A percentile compares a stretch with the other conserved stretches of the same genome.
Evolutionary conservation across 2,329 filamentous ascomycete species (phyloP).

Genomic region (Cryoendolithus antarcticus): DNA sequence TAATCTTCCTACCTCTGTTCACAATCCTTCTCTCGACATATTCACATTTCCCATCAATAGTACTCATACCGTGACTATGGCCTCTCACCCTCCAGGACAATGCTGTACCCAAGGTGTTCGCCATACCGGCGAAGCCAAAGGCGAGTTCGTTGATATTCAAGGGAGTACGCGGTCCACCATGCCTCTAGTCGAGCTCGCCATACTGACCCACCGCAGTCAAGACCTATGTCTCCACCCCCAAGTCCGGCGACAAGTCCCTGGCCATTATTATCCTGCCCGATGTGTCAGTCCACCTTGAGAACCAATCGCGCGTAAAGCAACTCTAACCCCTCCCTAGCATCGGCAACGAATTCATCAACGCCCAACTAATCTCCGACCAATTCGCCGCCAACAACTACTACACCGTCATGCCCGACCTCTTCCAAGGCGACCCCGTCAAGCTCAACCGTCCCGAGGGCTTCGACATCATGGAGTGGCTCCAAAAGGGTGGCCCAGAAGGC

Average conservation of each 20-base stretch:
- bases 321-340: constrained; percentile 19
- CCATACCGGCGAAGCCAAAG: constrained; percentile 23
- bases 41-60: too few relatives aligned
- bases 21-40: not conserved
- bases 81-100: constrained; percentile 23
- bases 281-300: constrained; percentile 19
- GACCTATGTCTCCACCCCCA: constrained; percentile 44
- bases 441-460: constrained; percentile 40
- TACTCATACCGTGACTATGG: constrained; percentile 15
- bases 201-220: constrained; percentile 29
- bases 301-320: too few relatives aligned
- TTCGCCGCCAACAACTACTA: constrained; percentile 63
- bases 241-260: constrained; percentile 39
- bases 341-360: constrained; percentile 41
- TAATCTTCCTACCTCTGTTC: not conserved
- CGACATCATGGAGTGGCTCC: constrained; percentile 39
- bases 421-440: constrained; percentile 52
- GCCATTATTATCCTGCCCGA: constrained; percentile 47
- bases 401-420: constrained; percentile 56
- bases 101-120: constrained; percentile 28
- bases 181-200: constrained; percentile 1
- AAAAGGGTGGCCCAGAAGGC: constrained; percentile 16
- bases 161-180: constrained; percentile 12
- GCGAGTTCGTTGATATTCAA: constrained; percentile 22
- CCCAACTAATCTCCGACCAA: constrained; percentile 56